Base-by-base conservation (phyloP, 2,329 filamentous ascomycete species). In the Aspergillus alliaceus region DNA sequence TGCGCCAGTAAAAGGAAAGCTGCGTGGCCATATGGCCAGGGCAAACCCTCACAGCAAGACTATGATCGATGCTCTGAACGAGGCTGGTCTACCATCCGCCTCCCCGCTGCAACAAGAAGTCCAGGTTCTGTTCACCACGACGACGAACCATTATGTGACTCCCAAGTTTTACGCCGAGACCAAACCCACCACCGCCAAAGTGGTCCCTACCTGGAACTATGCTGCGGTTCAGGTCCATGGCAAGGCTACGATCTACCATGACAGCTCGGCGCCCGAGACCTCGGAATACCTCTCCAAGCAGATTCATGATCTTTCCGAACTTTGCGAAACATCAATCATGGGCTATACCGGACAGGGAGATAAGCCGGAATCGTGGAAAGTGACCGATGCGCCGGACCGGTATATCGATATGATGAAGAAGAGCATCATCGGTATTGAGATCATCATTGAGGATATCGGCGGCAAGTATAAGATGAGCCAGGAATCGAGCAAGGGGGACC, bases 161-260 rank as follows among this genome's bases (percentile, higher is more conserved):
- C 85, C 87, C 1, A 86, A 87, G 58, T 89, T 89, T 72, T 90
- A 89, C 74, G 78, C 74, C 11, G 79, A 85, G 61, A 89, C 87
- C 1, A 90, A 89, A 67, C 86, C 86, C 0, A 68, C 65, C 0
- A 86, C 82, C 0, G 86, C 81, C 11, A 90, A 90, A 63, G 86
- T 89, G 0, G 87, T 88, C 5, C 86, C 86, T 0, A 90, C 87
- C 0, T 90, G 87, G 87, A 86, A 90, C 69, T 90, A 90, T 64
- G 77, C 84, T 0, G 85, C 86, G 0, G 86, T 81, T 0, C 85
- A 90, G 70, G 84, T 78, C 0, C 89, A 89, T 62, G 87, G 87
- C 1, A 78, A 70, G 1, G 82, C 83, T 1, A 82, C 59, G 0
- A 71, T 89, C 4, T 84, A 80, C 60, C 80, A 74, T 56, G 82